A percentile compares a stretch with the other conserved stretches of the same genome.
phyloP scores from a whole-genome alignment of 1,284 basidiomycete genomes.

The Trichosporon sp. region DNA sequence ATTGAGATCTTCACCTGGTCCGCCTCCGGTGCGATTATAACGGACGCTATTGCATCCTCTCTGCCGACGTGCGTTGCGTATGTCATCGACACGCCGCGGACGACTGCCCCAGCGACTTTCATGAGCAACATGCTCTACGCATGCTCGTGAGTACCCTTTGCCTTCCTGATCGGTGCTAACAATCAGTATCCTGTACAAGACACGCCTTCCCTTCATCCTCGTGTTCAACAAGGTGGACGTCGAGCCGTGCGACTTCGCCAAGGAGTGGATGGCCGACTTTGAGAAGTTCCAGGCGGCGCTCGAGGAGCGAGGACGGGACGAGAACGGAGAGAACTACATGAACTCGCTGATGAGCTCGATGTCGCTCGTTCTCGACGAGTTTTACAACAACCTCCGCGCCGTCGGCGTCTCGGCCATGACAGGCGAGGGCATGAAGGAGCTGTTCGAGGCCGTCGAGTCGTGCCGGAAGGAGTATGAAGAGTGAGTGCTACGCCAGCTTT shows the following conservation, averaged over 20 bases:
- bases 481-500: constrained; percentile 58
- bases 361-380: constrained; percentile 97
- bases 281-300: constrained; percentile 67
- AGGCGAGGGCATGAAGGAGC: constrained; percentile 85
- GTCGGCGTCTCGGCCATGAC: constrained; percentile 96
- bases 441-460: constrained; percentile 86
- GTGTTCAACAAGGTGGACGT: constrained; percentile 99
- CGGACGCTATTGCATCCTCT: constrained; percentile 91
- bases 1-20: constrained; percentile 99
- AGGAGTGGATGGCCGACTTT: constrained; percentile 99
- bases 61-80: constrained; percentile 95
- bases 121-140: constrained; percentile 99
- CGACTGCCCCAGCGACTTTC: constrained; percentile 93
- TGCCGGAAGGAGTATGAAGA: constrained; percentile 84
- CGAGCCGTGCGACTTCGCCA: constrained; percentile 78
- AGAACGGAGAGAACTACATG: constrained; percentile 95
- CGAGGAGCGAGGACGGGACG: constrained; percentile 67
- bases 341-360: constrained; percentile 99
- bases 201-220: constrained; percentile 92
- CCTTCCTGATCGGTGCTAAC: background rate
- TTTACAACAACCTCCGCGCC: constrained; percentile 93
- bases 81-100: constrained; percentile 95
- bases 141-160: constrained; percentile 69
- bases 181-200: constrained; percentile 93
- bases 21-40: constrained; percentile 97